Evolutionary conservation across 805 yeast species (phyloP).

Genomic region (Lipomyces chichibuensis): DNA sequence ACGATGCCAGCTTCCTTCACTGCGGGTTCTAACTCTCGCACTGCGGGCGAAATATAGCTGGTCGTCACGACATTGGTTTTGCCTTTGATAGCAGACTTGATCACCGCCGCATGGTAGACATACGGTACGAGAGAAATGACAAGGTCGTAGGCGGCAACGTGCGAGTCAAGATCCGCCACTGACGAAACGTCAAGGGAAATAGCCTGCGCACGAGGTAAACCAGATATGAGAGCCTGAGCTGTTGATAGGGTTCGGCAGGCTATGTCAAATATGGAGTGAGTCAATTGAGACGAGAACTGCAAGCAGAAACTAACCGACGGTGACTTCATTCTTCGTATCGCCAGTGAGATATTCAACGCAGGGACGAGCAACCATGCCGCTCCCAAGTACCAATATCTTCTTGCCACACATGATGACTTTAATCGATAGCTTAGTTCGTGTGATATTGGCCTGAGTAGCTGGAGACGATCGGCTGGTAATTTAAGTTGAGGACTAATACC

Average conservation of each 20-base stretch:
- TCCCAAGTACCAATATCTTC: conserved; percentile 28
- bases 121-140: conserved; percentile 92
- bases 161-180: conserved; percentile 71
- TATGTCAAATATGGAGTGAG: background rate
- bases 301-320: conserved; percentile 54
- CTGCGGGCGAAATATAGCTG: conserved; percentile 70
- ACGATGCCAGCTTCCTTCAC: conserved; percentile 86
- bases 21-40: conserved; percentile 20
- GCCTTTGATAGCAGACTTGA: conserved; percentile 85
- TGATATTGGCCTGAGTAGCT: background rate
- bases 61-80: conserved; percentile 87
- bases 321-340: conserved; percentile 77
- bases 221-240: conserved; percentile 83
- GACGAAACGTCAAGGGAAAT: conserved; percentile 86
- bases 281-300: conserved; percentile 1
- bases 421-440: background rate
- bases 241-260: conserved; percentile 90
- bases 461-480: background rate
- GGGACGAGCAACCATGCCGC: conserved; percentile 98
- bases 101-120: conserved; percentile 89
- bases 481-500: background rate
- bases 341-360: conserved; percentile 85
- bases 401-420: background rate
- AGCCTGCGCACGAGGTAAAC: conserved; percentile 64
- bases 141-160: conserved; percentile 74